Evolutionary conservation across 2,329 filamentous ascomycete species (phyloP).

Genomic region (Penicillium palitans): DNA sequence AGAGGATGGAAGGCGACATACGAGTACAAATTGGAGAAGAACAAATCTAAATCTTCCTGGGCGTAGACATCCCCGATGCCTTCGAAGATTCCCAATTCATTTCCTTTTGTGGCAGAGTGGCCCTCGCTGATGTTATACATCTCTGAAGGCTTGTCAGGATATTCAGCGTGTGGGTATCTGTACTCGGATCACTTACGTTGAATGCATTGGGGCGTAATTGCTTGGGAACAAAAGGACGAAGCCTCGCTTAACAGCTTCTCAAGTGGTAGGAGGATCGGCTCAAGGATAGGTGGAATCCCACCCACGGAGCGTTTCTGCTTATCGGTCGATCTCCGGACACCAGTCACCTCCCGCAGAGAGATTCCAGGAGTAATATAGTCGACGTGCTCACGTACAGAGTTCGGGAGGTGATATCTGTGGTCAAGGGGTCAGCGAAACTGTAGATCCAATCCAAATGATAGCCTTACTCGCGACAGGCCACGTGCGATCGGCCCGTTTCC

Average conservation of each 20-base stretch:
- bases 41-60: conserved; percentile 47
- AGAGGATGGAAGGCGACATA: conserved; percentile 11
- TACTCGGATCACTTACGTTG: conserved; percentile 21
- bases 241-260: conserved; percentile 20
- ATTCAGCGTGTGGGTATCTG: not conserved
- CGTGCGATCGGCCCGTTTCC: conserved; percentile 32
- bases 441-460: not conserved
- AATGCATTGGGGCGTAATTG: conserved; percentile 47
- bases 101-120: conserved; percentile 43
- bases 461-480: conserved; percentile 45
- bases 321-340: conserved; percentile 11
- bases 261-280: conserved; percentile 27
- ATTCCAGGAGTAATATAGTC: conserved; percentile 39
- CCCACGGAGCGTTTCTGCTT: conserved; percentile 27
- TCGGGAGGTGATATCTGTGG: conserved; percentile 32
- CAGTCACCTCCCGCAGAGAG: conserved; percentile 33
- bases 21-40: conserved; percentile 40
- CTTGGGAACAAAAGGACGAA: conserved; percentile 30
- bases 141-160: conserved; percentile 21
- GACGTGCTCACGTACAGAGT: conserved; percentile 31
- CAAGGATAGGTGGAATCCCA: conserved; percentile 27
- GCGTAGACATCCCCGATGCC: conserved; percentile 48
- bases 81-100: conserved; percentile 50
- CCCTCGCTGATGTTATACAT: conserved; percentile 49
- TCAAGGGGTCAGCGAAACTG: not conserved